Conservation (phyloP, 2,329 filamentous ascomycete species). For the Metarhizium humberi region DNA sequence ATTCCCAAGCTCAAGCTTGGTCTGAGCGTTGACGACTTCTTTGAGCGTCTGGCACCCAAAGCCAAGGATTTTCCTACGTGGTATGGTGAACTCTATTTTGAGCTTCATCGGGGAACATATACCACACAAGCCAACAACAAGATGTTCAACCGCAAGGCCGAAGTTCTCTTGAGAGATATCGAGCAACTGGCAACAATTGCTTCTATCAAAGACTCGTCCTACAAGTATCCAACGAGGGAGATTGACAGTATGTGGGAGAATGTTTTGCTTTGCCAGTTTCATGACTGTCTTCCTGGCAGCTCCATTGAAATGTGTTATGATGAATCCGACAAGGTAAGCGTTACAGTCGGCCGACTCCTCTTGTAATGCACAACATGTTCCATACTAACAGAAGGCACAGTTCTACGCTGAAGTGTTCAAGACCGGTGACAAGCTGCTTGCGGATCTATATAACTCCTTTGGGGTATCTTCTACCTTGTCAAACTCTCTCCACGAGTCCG, state of each 20-base stretch:
- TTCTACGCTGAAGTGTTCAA: constrained; percentile 77
- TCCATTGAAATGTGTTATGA: constrained; percentile 98
- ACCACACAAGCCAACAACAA: constrained; percentile 98
- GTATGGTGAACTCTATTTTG: constrained; percentile 98
- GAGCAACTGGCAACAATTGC: constrained; percentile 83
- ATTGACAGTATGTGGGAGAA: constrained; percentile 95
- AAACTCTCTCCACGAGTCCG: constrained; percentile 34
- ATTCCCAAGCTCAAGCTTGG: constrained; percentile 86
- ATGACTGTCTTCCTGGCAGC: constrained; percentile 91
- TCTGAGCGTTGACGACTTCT: constrained; percentile 88
- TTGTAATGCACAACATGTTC: not conserved
- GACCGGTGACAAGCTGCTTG: constrained; percentile 62
- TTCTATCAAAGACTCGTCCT: constrained; percentile 60
- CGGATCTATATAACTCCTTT: constrained; percentile 59
- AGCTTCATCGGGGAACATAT: constrained; percentile 93
- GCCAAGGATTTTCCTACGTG: constrained; percentile 76
- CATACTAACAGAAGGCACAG: constrained; percentile 26
- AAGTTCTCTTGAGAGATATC: constrained; percentile 76
- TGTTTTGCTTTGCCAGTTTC: constrained; percentile 89
- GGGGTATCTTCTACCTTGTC: constrained; percentile 44
- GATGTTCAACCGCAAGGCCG: constrained; percentile 78
- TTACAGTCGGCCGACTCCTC: not conserved
- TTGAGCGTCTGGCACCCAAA: constrained; percentile 74
- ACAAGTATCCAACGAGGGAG: constrained; percentile 89
- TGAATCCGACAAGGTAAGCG: constrained; percentile 68